phyloP scores from a whole-genome alignment of 83 land plant genomes.

The Picea mariana region DNA sequence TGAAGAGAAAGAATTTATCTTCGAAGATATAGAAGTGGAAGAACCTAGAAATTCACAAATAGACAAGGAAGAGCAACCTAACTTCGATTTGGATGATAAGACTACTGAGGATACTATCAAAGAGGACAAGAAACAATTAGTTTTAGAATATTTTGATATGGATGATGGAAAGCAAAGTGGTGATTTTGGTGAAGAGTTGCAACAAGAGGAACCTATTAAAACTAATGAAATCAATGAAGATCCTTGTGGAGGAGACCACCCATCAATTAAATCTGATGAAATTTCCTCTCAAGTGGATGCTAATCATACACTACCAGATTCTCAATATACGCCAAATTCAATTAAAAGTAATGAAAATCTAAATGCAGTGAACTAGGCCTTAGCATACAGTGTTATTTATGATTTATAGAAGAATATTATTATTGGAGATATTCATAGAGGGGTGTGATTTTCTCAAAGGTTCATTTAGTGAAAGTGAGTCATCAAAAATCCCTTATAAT shows the following conservation, averaged over 20 bases:
- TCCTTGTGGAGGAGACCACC: constrained; percentile 7
- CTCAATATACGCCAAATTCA: neutral
- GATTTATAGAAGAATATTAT: neutral
- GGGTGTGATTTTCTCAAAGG: neutral
- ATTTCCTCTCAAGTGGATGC: neutral
- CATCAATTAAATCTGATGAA: neutral
- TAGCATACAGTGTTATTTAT: neutral
- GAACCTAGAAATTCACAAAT: constrained; percentile 25
- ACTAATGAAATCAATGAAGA: neutral
- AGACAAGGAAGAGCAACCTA: neutral
- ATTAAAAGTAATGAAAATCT: too few relatives aligned
- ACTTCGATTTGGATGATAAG: constrained; percentile 11
- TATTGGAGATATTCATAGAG: constrained; percentile 8
- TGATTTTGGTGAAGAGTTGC: constrained; percentile 15
- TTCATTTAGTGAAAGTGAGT: neutral
- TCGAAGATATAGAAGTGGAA: constrained; percentile 41
- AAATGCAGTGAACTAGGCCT: neutral
- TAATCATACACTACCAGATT: too few relatives aligned
- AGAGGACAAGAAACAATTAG: constrained; percentile 18
- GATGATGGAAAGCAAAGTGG: constrained; percentile 19
- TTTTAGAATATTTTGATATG: constrained; percentile 13
- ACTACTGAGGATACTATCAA: constrained; percentile 10
- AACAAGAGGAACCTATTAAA: neutral
- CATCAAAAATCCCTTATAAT: constrained; percentile 21
- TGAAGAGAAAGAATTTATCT: constrained; percentile 29